Conservation (phyloP, 1,284 basidiomycete genomes). For the Pholiota adiposa region DNA sequence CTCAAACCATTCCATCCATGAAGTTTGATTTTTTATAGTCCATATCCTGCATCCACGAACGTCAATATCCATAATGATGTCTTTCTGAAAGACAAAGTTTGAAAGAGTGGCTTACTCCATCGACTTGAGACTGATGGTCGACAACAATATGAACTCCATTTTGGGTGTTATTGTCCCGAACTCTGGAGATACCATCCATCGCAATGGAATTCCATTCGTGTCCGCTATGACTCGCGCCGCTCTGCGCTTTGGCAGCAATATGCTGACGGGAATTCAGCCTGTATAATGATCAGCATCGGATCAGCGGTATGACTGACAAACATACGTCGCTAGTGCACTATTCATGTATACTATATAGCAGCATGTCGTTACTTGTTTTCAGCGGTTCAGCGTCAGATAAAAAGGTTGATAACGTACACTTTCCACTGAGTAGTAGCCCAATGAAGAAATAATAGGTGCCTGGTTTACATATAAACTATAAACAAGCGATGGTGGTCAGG, state of each 20-base stretch:
- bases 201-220: slow-evolving; percentile 14
- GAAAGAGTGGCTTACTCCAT: neutral
- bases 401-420: slow-evolving; percentile 21
- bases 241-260: slow-evolving; percentile 11
- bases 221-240: neutral
- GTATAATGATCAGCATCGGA: neutral
- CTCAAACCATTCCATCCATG: slow-evolving; percentile 13
- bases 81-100: neutral
- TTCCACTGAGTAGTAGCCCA: slow-evolving; percentile 26
- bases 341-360: slow-evolving; percentile 30
- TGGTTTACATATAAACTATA: slow-evolving; percentile 27
- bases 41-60: neutral
- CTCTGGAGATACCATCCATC: slow-evolving; percentile 5
- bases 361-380: neutral
- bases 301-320: neutral
- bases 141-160: slow-evolving; percentile 7
- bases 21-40: slow-evolving; percentile 7
- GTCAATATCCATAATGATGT: neutral
- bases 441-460: slow-evolving; percentile 30
- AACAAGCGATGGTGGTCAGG: neutral
- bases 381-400: neutral
- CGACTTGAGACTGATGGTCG: neutral
- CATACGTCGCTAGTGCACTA: slow-evolving; percentile 29
- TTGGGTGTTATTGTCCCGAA: neutral
- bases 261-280: slow-evolving; percentile 24